Percentiles rank a stretch among this genome's conserved stretches.
Conservation (phyloP, 2,329 filamentous ascomycete genomes). For the Calonectria pauciramosa region DNA sequence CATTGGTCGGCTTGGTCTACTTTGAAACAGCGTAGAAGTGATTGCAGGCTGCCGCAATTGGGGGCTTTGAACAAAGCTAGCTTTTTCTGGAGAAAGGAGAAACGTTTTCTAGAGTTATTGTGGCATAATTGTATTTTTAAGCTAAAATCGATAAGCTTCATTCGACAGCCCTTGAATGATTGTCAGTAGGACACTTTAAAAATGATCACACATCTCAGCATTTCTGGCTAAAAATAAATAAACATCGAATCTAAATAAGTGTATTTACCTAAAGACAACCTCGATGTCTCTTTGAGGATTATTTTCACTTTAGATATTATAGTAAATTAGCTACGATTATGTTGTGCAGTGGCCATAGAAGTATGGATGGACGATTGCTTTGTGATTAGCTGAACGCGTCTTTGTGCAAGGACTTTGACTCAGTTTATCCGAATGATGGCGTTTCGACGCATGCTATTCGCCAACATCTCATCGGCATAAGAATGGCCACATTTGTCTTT, state of each 20-base stretch:
- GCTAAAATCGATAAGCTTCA: neutral
- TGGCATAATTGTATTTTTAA: neutral
- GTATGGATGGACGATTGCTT: neutral
- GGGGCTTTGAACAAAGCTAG: neutral
- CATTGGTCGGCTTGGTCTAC: neutral
- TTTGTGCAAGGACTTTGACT: neutral
- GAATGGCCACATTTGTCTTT: neutral
- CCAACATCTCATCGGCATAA: neutral
- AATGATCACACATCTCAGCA: too few species aligned
- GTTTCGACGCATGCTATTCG: neutral
- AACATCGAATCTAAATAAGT: too few species aligned
- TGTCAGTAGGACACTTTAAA: neutral
- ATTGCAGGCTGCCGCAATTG: neutral
- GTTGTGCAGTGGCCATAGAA: too few species aligned
- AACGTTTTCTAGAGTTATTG: neutral
- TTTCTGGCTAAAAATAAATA: too few species aligned
- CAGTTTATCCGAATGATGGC: neutral
- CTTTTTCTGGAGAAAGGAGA: neutral
- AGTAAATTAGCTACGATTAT: too few species aligned
- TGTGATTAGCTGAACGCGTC: neutral
- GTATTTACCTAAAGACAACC: too few species aligned
- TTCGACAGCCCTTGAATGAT: neutral
- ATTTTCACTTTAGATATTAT: too few species aligned
- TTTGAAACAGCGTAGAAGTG: neutral
- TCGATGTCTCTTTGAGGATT: too few species aligned